phyloP scores from a whole-genome alignment of 164 flowering plant species.

The Kingdonia uniflora region DNA sequence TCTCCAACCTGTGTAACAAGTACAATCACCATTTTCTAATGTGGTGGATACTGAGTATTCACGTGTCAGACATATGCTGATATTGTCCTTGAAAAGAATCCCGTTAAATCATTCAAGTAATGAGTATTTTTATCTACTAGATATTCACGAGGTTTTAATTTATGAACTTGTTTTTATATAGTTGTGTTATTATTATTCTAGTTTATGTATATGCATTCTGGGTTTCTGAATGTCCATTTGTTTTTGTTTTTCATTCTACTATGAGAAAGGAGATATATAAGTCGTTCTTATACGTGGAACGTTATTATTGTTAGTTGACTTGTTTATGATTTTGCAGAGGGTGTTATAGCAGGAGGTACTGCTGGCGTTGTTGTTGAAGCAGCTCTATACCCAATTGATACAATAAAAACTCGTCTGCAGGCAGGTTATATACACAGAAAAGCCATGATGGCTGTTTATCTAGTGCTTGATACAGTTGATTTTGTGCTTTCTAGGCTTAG shows the following conservation, averaged over 20 bases:
- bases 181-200: too few species aligned
- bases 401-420: slow-evolving; percentile 93
- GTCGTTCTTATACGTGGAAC: not conserved
- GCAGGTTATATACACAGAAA: slow-evolving; percentile 28
- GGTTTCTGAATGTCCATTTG: too few species aligned
- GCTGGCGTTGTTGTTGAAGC: slow-evolving; percentile 95
- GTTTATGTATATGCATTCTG: too few species aligned
- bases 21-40: too few species aligned
- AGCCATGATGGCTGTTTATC: not conserved
- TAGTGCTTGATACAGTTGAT: slow-evolving; percentile 8
- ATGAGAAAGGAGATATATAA: not conserved
- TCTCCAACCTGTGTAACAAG: too few species aligned
- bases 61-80: too few species aligned
- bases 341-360: slow-evolving; percentile 75
- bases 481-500: not conserved
- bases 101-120: too few species aligned
- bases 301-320: not conserved
- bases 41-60: too few species aligned
- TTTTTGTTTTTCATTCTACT: not conserved
- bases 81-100: too few species aligned
- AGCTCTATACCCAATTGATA: slow-evolving; percentile 88
- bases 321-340: slow-evolving; percentile 43
- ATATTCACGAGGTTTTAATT: too few species aligned
- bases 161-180: too few species aligned
- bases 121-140: too few species aligned